phyloP scores from a whole-genome alignment of 306 rosid species.

The Quercus rubra region DNA sequence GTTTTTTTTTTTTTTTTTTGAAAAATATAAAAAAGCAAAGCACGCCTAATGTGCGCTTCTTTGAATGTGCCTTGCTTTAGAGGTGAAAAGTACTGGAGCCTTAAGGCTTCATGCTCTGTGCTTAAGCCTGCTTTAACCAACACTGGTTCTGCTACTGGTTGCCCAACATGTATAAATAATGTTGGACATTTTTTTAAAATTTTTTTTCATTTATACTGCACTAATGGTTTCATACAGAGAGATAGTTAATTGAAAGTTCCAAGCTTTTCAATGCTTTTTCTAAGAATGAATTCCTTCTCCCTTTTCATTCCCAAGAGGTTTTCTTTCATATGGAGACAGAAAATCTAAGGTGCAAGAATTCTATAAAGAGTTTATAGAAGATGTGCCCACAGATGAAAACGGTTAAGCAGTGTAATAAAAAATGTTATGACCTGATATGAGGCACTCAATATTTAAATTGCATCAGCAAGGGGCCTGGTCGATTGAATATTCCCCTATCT shows the following conservation, averaged over 20 bases:
- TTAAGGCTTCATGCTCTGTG: too few species aligned
- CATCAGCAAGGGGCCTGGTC: not conserved
- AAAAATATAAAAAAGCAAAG: too few species aligned
- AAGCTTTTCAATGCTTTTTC: not conserved
- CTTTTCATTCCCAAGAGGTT: not conserved
- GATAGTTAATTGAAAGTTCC: not conserved
- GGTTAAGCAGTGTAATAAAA: not conserved
- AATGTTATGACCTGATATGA: not conserved
- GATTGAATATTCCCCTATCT: not conserved
- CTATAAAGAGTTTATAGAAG: too few species aligned
- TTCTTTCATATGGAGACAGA: not conserved
- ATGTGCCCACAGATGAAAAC: too few species aligned
- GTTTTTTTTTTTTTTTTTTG: too few species aligned
- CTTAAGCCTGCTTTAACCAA: too few species aligned
- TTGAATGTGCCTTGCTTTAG: too few species aligned
- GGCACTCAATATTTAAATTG: not conserved
- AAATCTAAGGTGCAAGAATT: not conserved
- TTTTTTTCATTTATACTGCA: not conserved
- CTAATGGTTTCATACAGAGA: not conserved
- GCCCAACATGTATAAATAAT: not conserved
- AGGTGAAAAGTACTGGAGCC: too few species aligned
- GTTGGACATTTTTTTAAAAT: not conserved
- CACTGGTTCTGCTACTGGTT: not conserved
- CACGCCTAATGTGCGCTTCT: too few species aligned
- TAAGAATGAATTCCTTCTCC: not conserved